These are phyloP conservation scores for Alternaria brassicicola DNA, from an alignment of 2,329 filamentous ascomycete genomes.

Conservation along the genomic window DNA sequence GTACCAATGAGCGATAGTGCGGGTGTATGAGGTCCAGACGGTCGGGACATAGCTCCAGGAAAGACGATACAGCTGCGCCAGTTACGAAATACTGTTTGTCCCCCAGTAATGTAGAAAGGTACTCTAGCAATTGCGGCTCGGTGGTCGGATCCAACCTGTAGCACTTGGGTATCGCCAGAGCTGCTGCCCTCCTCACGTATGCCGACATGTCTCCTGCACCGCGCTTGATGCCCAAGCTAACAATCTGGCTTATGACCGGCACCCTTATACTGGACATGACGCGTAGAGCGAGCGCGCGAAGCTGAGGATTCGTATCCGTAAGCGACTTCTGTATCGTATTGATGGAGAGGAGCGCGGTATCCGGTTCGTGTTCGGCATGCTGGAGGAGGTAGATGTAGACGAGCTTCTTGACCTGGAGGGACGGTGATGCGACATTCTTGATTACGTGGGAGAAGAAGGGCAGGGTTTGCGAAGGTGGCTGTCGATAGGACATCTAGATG, in stretches of 20 bases:
- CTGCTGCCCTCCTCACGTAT: slow-evolving; percentile 88
- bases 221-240: slow-evolving; percentile 93
- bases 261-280: slow-evolving; percentile 99
- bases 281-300: slow-evolving; percentile 87
- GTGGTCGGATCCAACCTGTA: slow-evolving; percentile 88
- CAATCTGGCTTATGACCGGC: slow-evolving; percentile 96
- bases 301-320: slow-evolving; percentile 87
- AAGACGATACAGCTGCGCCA: slow-evolving; percentile 87
- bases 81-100: slow-evolving; percentile 98
- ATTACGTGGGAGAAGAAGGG: slow-evolving; percentile 97
- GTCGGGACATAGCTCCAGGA: slow-evolving; percentile 87
- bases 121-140: slow-evolving; percentile 82
- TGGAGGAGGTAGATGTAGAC: slow-evolving; percentile 98
- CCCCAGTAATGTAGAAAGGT: slow-evolving; percentile 76
- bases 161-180: slow-evolving; percentile 93
- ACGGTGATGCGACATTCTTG: slow-evolving; percentile 95
- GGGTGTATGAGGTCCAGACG: slow-evolving; percentile 87
- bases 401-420: slow-evolving; percentile 94
- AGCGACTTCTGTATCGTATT: slow-evolving; percentile 99
- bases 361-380: slow-evolving; percentile 94
- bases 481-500: slow-evolving; percentile 91
- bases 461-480: slow-evolving; percentile 70
- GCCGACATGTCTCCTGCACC: slow-evolving; percentile 94
- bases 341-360: slow-evolving; percentile 93
- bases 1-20: slow-evolving; percentile 83